Evolutionary conservation across 352 stramenopile genomes (phyloP).

Genomic region (Pythium dissotocum): DNA sequence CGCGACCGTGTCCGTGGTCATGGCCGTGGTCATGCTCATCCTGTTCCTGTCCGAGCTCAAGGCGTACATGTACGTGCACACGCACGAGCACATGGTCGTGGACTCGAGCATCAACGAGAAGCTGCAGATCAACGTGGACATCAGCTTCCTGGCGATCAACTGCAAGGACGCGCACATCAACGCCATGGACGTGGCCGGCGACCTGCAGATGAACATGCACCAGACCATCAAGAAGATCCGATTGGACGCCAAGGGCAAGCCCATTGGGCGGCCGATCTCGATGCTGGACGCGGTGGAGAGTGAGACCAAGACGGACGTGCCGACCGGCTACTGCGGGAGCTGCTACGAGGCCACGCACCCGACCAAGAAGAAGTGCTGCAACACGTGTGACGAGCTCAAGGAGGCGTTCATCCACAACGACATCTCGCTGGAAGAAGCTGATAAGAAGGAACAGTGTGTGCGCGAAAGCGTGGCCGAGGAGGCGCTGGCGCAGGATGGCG

Average conservation of each 20-base stretch:
- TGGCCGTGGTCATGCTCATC: constrained; percentile 86
- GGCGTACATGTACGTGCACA: constrained; percentile 78
- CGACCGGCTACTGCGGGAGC: constrained; percentile 92
- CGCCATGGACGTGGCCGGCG: constrained; percentile 98
- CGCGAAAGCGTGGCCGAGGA: constrained; percentile 67
- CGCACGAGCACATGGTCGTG: constrained; percentile 94
- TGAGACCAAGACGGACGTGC: constrained; percentile 47
- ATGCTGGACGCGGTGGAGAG: constrained; percentile 38
- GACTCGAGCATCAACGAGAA: constrained; percentile 94
- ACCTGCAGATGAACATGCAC: constrained; percentile 97
- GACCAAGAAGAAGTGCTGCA: constrained; percentile 71
- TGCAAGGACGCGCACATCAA: constrained; percentile 98
- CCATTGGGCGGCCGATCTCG: constrained; percentile 58
- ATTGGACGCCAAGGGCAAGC: constrained; percentile 70
- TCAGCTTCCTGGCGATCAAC: constrained; percentile 96
- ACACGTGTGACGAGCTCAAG: constrained; percentile 84
- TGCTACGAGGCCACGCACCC: constrained; percentile 92
- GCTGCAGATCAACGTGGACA: constrained; percentile 97
- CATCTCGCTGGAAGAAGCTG: constrained; percentile 70
- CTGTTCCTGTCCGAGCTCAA: constrained; percentile 91
- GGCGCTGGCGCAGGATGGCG: constrained; percentile 70
- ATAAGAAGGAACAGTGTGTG: constrained; percentile 78
- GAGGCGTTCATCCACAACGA: constrained; percentile 80
- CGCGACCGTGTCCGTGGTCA: constrained; percentile 85
- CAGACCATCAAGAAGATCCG: constrained; percentile 95